A percentile compares a stretch with the other conserved stretches of the same genome.
These are phyloP conservation scores for Maudiozyma pseudohumilis DNA, from an alignment of 805 yeast genomes.

Conservation along the genomic window DNA sequence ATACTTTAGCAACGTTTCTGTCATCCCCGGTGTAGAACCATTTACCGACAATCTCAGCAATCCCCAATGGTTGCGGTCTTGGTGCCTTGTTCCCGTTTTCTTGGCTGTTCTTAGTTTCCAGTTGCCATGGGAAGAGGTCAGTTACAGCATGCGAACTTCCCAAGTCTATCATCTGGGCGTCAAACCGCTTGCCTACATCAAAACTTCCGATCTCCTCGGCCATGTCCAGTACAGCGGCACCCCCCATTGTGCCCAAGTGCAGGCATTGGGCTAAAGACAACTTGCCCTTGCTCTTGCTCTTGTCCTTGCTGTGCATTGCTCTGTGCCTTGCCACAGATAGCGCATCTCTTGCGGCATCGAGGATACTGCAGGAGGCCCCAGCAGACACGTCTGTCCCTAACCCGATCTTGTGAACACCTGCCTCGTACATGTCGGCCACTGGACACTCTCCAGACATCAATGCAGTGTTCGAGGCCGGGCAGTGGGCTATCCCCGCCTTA, in stretches of 20 bases:
- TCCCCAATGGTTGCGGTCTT: too few relatives aligned
- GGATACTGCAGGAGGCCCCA: conserved; percentile 58
- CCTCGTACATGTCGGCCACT: conserved; percentile 55
- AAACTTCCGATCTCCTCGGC: conserved; percentile 57
- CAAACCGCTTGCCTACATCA: conserved; percentile 70
- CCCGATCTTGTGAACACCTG: conserved; percentile 57
- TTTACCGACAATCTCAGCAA: conserved; percentile 54
- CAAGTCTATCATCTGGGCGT: conserved; percentile 69
- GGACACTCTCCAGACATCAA: conserved; percentile 87
- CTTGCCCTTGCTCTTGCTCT: conserved; percentile 26
- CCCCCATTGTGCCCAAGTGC: conserved; percentile 80
- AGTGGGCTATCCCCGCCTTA: conserved; percentile 73
- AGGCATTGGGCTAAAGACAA: conserved; percentile 62
- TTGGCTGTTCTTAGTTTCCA: conserved; percentile 5
- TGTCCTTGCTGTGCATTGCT: conserved; percentile 44
- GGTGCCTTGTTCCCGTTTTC: too few relatives aligned
- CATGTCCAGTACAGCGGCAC: conserved; percentile 66
- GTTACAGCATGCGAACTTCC: conserved; percentile 44
- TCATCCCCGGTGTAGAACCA: conserved; percentile 96
- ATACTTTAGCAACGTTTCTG: conserved; percentile 70
- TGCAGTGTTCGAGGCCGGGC: conserved; percentile 86
- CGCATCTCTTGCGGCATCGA: conserved; percentile 61
- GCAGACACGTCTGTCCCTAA: conserved; percentile 77
- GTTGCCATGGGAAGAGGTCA: conserved; percentile 70
- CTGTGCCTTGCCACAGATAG: conserved; percentile 61